A percentile compares a stretch with the other conserved stretches of the same genome.
Evolutionary conservation across 768 basidiomycete species (phyloP).

Genomic region (Tylopilus subfusipes): DNA sequence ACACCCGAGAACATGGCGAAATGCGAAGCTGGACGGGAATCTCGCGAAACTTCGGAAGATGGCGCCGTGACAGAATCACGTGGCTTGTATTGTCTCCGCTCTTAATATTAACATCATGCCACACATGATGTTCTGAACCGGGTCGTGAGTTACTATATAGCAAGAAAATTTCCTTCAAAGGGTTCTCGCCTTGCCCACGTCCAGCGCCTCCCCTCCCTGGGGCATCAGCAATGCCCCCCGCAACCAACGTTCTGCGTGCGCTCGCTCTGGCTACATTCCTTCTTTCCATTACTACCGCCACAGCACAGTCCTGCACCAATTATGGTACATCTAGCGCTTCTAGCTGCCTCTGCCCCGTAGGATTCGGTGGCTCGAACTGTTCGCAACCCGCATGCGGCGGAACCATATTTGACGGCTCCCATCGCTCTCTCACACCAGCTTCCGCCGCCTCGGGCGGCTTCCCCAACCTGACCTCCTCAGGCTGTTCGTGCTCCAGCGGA

Average conservation of each 20-base stretch:
- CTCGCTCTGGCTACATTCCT: constrained; percentile 12
- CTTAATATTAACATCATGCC: no score
- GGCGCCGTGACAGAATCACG: neutral
- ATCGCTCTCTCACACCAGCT: constrained; percentile 47
- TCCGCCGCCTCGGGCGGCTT: constrained; percentile 39
- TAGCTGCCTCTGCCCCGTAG: constrained; percentile 72
- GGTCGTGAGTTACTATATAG: no score
- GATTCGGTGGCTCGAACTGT: constrained; percentile 74
- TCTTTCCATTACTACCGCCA: constrained; percentile 2
- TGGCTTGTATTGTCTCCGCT: neutral
- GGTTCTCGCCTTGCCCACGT: neutral
- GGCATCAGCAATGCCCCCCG: constrained; percentile 8
- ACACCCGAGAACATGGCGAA: constrained; percentile 45
- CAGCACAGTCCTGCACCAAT: constrained; percentile 29
- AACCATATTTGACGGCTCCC: constrained; percentile 69
- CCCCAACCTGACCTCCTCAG: constrained; percentile 63
- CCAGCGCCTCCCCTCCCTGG: neutral
- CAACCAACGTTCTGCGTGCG: neutral
- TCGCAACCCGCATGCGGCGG: constrained; percentile 74
- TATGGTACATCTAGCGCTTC: constrained; percentile 22
- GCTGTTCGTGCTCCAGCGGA: constrained; percentile 67
- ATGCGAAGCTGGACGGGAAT: neutral
- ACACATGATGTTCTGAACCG: no score
- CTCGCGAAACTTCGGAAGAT: no score
- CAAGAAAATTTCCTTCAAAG: neutral